A percentile compares a stretch with the other conserved stretches of the same genome.
Evolutionary conservation across 1,284 basidiomycete genomes (phyloP).

Genomic region (Cryptococcus depauperatus): DNA sequence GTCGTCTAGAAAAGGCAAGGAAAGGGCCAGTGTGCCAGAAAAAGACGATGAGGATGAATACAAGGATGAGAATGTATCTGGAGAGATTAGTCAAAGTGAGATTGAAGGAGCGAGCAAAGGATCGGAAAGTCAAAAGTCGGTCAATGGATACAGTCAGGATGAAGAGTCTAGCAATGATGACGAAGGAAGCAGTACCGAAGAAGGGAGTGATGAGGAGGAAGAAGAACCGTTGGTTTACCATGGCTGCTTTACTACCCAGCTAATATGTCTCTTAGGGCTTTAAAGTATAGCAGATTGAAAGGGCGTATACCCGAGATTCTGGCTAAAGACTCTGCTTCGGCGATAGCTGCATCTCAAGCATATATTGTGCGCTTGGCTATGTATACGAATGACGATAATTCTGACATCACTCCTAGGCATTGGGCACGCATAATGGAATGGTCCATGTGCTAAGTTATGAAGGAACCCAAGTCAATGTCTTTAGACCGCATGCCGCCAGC

Average conservation of each 20-base stretch:
- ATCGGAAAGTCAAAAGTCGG: constrained; percentile 5
- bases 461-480: constrained; percentile 80
- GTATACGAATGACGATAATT: neutral
- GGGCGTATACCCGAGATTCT: constrained; percentile 71
- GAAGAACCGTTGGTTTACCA: constrained; percentile 38
- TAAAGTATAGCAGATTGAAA: constrained; percentile 81
- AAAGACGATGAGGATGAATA: constrained; percentile 44
- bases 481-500: constrained; percentile 84
- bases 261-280: constrained; percentile 46
- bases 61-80: constrained; percentile 61
- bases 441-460: constrained; percentile 75
- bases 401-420: constrained; percentile 50
- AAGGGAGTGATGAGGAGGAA: constrained; percentile 37
- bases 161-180: constrained; percentile 53
- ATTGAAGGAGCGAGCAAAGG: neutral
- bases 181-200: constrained; percentile 28
- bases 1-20: constrained; percentile 1
- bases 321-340: constrained; percentile 77
- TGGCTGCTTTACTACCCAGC: neutral
- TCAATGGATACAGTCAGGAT: constrained; percentile 9
- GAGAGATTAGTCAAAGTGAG: constrained; percentile 6
- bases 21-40: neutral
- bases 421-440: constrained; percentile 87
- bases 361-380: constrained; percentile 55
- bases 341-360: constrained; percentile 67